phyloP scores from a whole-genome alignment of 2,329 filamentous ascomycete genomes.

The Diaporthe sp. region DNA sequence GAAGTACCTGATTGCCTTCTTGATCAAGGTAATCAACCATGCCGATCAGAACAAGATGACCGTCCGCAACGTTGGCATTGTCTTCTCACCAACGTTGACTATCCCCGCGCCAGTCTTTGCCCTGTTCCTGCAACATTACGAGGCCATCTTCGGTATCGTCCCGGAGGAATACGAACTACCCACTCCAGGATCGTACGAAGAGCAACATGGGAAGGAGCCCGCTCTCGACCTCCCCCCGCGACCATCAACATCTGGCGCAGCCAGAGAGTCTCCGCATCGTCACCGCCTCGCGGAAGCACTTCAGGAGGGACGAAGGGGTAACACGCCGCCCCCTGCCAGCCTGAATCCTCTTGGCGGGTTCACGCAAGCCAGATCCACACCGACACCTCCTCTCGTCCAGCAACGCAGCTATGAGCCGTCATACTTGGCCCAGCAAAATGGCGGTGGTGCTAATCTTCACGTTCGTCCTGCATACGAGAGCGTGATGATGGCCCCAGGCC shows the following conservation, averaged over 20 bases:
- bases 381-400: constrained; percentile 60
- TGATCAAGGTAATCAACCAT: constrained; percentile 94
- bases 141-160: constrained; percentile 83
- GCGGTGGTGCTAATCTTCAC: constrained; percentile 46
- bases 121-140: constrained; percentile 91
- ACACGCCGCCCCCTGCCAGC: constrained; percentile 62
- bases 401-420: constrained; percentile 60
- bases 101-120: constrained; percentile 96
- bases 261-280: constrained; percentile 63
- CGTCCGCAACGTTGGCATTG: constrained; percentile 95
- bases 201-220: constrained; percentile 41
- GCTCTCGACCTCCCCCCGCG: constrained; percentile 50
- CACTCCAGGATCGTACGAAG: constrained; percentile 55
- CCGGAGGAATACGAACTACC: constrained; percentile 75
- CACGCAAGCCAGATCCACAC: constrained; percentile 50
- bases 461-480: constrained; percentile 62
- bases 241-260: constrained; percentile 63
- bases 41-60: constrained; percentile 97
- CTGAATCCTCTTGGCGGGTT: constrained; percentile 45
- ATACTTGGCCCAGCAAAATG: constrained; percentile 54
- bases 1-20: constrained; percentile 86
- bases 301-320: constrained; percentile 52
- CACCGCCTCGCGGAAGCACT: constrained; percentile 62
- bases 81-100: constrained; percentile 97
- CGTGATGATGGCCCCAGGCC: constrained; percentile 52